Evolutionary conservation across 2,329 filamentous ascomycete genomes (phyloP), one percentile per base, ranked within the genome.

Genomic region (Cladosporium sp.): DNA sequence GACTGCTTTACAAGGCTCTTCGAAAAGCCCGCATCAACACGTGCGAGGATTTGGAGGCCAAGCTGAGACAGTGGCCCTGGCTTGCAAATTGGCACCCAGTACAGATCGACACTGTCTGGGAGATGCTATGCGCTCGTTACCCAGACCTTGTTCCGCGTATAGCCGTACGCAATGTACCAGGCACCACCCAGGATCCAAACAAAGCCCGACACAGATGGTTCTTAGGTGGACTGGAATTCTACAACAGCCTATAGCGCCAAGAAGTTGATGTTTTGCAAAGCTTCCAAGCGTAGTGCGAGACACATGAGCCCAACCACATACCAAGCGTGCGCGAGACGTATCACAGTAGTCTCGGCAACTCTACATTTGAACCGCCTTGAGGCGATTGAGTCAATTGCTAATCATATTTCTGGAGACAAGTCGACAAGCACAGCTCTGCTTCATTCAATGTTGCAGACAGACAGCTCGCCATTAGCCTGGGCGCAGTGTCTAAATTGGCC

Each of bases 121-220:
- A 40, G 11, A 48, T 48, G 45, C 36, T 48, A 4, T 39, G 45
- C 18, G 45, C 36, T 2, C 36, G 45, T 4, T 48, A 48, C 8
- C 45, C 45, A 15, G 45, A 48, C 25, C 45, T 48, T 12, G 45
- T 48, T 3, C 45, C 45, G 25, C 36, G 29, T 18, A 32, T 48
- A 25, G 20, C 36, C 9, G 12, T 16, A n/a, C 32, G 15, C 13
- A 35, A 35, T 16, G 32, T 35, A 8, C 13, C 30, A 32, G 18
- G 36, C 45, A 16, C 38, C 12, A n/a, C 16, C 8, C 12, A 35
- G 32, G 45, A 48, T 30, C 45, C 45, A 15, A 33, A 39, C 11
- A 48, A 48, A 33, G 45, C 45, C 8, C 36, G 45, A 22, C 45
- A 48, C 25, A 30, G 45, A 18, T 48, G 45, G 45, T 48, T 48